Evolutionary conservation across 2,329 filamentous ascomycete genomes (phyloP).

Genomic region (Penicillium occitanis): DNA sequence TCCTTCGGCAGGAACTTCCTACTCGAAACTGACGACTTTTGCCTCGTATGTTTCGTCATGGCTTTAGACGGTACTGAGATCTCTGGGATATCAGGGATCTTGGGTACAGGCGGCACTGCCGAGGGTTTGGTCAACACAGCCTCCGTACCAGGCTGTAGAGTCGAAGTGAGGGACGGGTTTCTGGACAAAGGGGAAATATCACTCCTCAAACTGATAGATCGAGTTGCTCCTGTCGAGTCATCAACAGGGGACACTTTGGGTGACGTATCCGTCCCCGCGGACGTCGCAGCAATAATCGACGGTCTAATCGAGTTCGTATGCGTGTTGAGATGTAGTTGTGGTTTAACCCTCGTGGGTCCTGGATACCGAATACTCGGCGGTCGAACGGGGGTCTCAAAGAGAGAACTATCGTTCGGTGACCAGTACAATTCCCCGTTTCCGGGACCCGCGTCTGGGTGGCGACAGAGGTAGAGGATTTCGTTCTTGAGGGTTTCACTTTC

Average conservation of each 20-base stretch:
- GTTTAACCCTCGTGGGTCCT: slow-evolving; percentile 30
- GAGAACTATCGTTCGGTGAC: slow-evolving; percentile 24
- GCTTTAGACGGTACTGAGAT: slow-evolving; percentile 22
- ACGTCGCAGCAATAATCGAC: slow-evolving; percentile 29
- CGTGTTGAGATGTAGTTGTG: slow-evolving; percentile 34
- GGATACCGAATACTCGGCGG: slow-evolving; percentile 36
- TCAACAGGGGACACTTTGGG: slow-evolving; percentile 17
- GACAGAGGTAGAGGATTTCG: slow-evolving; percentile 40
- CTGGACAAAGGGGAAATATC: slow-evolving; percentile 30
- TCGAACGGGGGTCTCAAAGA: slow-evolving; percentile 30
- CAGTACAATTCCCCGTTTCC: slow-evolving; percentile 28
- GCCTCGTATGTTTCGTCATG: slow-evolving; percentile 28
- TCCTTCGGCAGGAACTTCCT: slow-evolving; percentile 35
- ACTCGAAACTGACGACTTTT: slow-evolving; percentile 38
- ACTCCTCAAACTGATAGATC: slow-evolving; percentile 23
- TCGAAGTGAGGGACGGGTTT: slow-evolving; percentile 33
- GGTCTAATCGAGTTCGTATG: slow-evolving; percentile 30
- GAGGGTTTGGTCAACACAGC: slow-evolving; percentile 7
- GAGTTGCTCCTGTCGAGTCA: neutral
- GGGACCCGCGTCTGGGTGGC: slow-evolving; percentile 35
- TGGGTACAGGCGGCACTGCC: slow-evolving; percentile 19
- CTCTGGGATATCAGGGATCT: slow-evolving; percentile 26
- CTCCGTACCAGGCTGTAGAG: slow-evolving; percentile 24
- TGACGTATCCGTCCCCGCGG: slow-evolving; percentile 5
- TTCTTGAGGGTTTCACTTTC: slow-evolving; percentile 40